These are phyloP conservation scores for Tylopilus sp. DNA, from an alignment of 1,284 basidiomycete genomes.

Conservation along the genomic window DNA sequence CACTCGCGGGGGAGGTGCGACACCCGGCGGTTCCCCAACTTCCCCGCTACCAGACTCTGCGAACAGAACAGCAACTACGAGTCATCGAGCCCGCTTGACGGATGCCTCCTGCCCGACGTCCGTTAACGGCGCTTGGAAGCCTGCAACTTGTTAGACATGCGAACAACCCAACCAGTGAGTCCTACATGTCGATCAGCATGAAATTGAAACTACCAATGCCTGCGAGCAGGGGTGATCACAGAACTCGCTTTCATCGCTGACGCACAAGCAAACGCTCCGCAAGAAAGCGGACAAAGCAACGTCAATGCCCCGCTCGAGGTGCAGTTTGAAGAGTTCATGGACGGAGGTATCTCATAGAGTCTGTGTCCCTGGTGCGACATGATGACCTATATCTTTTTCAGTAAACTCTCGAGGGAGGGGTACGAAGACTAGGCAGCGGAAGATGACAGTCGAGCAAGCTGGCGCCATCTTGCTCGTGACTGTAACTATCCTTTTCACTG, in stretches of 20 bases:
- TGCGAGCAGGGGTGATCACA: slow-evolving; percentile 25
- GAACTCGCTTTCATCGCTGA: slow-evolving; percentile 29
- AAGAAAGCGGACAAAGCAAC: neutral
- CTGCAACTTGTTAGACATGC: slow-evolving; percentile 22
- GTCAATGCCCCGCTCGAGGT: slow-evolving; percentile 18
- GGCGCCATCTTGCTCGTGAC: slow-evolving; percentile 23
- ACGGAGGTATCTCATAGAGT: slow-evolving; percentile 19
- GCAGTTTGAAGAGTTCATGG: slow-evolving; percentile 26
- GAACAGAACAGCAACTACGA: neutral
- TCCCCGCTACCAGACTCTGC: neutral
- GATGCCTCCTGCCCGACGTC: slow-evolving; percentile 28
- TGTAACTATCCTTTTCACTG: slow-evolving; percentile 4
- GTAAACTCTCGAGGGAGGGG: slow-evolving; percentile 26
- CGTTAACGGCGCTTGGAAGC: slow-evolving; percentile 21
- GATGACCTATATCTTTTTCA: neutral
- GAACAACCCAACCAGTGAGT: slow-evolving; percentile 30
- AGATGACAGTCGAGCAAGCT: slow-evolving; percentile 24
- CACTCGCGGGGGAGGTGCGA: neutral
- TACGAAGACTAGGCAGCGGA: slow-evolving; percentile 21
- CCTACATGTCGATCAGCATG: neutral
- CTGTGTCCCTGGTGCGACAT: neutral
- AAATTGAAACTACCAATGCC: neutral
- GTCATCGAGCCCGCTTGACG: neutral
- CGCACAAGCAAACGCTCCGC: slow-evolving; percentile 1
- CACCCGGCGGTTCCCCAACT: neutral